Base-by-base conservation (phyloP, 306 rosid genomes). In the Corylus heterophylla region DNA sequence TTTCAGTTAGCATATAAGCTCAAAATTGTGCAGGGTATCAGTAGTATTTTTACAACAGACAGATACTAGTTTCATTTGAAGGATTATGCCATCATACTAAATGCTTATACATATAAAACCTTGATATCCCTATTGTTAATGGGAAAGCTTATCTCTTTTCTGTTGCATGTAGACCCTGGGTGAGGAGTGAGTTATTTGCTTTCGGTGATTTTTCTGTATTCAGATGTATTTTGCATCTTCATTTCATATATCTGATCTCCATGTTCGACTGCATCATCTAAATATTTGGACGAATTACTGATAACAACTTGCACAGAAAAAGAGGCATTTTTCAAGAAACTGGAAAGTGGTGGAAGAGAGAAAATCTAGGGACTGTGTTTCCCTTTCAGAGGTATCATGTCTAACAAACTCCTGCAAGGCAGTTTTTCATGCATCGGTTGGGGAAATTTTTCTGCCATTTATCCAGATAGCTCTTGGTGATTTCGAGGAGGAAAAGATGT, bases 311-410 rank as follows among this genome's bases (percentile, higher is more conserved):
- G 6, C 45, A 1, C 76, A 83, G 90, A 69, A 77, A 80, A 80
- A 59, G 47, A 71, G 73, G 55, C 75, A 59, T 45, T 75, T 82
- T 59, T 75, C 80, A 3, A 86, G 82, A 78, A 92, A 94, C 89
- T 94, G 94, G 97, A 87, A 85, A 50, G 71, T 88, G 70, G 89
- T 64, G 3, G 92, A 88, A 74, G 90, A 88, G 83, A 76, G 51
- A 74, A 71, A 73, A 42, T 86, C 88, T 45, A 69, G 10, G 74
- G 87, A 82, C 73, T 90, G 87, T 76, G 74, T 47, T 80, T 89
- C 87, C 5, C 85, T 94, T 52, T 79, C 85, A 1, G 89, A 89
- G 73, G 86, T 92, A 75, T 84, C 84, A 13, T 74, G 22, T 59
- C 78, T 89, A 76, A 78, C 80, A 20, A 71, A 82, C 25, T 79